These are phyloP conservation scores for Ogataea salicorniae DNA, from an alignment of 805 yeast genomes.

Conservation along the genomic window DNA sequence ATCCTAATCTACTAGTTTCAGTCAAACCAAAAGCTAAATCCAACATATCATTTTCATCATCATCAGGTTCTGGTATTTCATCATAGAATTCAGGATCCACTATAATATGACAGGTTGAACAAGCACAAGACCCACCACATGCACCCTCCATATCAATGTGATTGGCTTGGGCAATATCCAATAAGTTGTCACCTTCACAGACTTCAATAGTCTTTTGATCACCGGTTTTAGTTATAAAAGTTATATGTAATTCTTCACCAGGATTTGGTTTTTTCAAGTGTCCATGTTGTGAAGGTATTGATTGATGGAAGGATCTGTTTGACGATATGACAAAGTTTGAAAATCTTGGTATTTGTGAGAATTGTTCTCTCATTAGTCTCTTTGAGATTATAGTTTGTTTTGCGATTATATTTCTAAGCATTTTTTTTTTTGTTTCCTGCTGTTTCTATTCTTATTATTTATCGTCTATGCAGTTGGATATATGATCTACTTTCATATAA, in stretches of 20 bases:
- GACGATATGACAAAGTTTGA: too few species aligned
- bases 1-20: constrained; percentile 93
- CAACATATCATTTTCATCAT: constrained; percentile 97
- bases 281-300: constrained; percentile 49
- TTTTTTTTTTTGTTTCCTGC: not conserved
- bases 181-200: constrained; percentile 83
- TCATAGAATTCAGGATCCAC: constrained; percentile 95
- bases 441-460: too few species aligned
- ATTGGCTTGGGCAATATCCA: constrained; percentile 93
- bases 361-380: not conserved
- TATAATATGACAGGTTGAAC: constrained; percentile 95
- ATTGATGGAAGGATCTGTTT: constrained; percentile 13
- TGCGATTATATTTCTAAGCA: not conserved
- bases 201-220: constrained; percentile 76
- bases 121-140: constrained; percentile 98
- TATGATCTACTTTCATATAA: too few species aligned
- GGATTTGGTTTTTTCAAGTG: constrained; percentile 87
- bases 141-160: constrained; percentile 97
- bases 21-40: constrained; percentile 96
- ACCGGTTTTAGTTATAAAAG: constrained; percentile 91
- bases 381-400: not conserved
- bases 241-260: constrained; percentile 85
- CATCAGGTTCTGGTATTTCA: constrained; percentile 87
- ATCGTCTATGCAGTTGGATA: too few species aligned
- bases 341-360: too few species aligned